phyloP scores from a whole-genome alignment of 805 yeast species.

The Yamadazyma takamatsuzukensis region DNA sequence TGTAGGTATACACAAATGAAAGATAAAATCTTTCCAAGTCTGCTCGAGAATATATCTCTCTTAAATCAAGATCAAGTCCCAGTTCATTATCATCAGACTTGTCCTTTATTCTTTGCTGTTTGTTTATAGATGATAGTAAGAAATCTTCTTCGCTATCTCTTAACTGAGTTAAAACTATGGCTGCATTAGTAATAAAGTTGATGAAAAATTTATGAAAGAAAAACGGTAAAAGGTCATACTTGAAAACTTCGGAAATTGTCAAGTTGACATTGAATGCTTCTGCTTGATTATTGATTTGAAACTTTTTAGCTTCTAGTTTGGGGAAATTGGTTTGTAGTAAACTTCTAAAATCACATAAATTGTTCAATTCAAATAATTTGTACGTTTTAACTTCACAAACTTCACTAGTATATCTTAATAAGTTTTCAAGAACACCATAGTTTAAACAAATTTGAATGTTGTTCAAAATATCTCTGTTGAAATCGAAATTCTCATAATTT shows the following conservation, averaged over 20 bases:
- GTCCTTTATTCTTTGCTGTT: slow-evolving; percentile 9
- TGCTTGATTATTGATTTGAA: neutral
- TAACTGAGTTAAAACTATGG: slow-evolving; percentile 60
- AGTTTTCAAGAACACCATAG: slow-evolving; percentile 67
- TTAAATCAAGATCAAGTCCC: slow-evolving; percentile 41
- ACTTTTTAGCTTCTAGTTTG: slow-evolving; percentile 45
- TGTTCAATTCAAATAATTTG: slow-evolving; percentile 36
- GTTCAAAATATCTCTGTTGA: slow-evolving; percentile 50
- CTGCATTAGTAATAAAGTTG: slow-evolving; percentile 58
- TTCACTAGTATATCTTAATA: slow-evolving; percentile 60
- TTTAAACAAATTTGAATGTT: slow-evolving; percentile 59
- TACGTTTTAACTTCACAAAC: slow-evolving; percentile 37
- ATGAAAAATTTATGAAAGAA: slow-evolving; percentile 50
- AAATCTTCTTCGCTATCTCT: slow-evolving; percentile 76
- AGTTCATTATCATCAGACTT: neutral
- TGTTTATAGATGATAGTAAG: slow-evolving; percentile 46
- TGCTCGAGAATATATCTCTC: slow-evolving; percentile 65
- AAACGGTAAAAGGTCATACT: slow-evolving; percentile 31
- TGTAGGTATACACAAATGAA: slow-evolving; percentile 66
- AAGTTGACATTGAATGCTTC: slow-evolving; percentile 1
- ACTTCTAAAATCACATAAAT: slow-evolving; percentile 63
- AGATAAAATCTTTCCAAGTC: slow-evolving; percentile 87
- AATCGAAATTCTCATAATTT: slow-evolving; percentile 47
- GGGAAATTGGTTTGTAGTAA: slow-evolving; percentile 68
- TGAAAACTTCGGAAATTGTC: slow-evolving; percentile 18